Conservation (phyloP, 192 early-diverging fungal genomes). For the Spizellomyces sp. region DNA sequence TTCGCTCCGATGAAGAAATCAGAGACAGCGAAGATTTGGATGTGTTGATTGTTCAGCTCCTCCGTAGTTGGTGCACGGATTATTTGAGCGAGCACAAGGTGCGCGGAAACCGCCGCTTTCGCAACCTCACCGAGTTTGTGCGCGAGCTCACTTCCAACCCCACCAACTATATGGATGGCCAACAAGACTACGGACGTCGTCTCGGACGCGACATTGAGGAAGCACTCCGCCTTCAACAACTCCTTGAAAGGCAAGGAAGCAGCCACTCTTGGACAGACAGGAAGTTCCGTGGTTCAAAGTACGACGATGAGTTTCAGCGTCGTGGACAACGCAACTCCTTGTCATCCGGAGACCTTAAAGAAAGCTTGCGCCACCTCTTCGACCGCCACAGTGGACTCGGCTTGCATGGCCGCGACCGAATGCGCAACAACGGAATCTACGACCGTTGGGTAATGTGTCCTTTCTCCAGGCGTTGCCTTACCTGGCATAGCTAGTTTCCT, state of each 20-base stretch:
- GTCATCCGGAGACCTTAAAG: no score
- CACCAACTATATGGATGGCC: neutral
- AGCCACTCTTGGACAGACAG: neutral
- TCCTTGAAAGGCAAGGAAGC: neutral
- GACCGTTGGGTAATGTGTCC: no score
- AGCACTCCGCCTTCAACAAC: neutral
- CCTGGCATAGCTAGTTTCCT: no score
- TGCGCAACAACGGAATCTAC: no score
- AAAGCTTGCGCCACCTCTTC: no score
- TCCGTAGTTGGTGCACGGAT: neutral
- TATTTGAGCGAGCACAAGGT: neutral
- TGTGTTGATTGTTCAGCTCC: conserved; percentile 1
- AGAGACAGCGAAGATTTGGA: neutral
- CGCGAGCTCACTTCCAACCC: neutral
- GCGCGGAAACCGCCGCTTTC: conserved; percentile 1
- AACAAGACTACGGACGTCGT: neutral
- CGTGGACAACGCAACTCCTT: neutral
- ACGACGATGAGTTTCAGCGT: neutral
- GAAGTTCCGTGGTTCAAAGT: neutral
- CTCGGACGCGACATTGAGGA: neutral
- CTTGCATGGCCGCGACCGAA: no score
- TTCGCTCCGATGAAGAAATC: neutral
- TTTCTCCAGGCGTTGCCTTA: no score
- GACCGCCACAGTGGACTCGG: no score
- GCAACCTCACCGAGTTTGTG: neutral